phyloP scores from a whole-genome alignment of 805 yeast genomes.

The Wickerhamomyces alni region DNA sequence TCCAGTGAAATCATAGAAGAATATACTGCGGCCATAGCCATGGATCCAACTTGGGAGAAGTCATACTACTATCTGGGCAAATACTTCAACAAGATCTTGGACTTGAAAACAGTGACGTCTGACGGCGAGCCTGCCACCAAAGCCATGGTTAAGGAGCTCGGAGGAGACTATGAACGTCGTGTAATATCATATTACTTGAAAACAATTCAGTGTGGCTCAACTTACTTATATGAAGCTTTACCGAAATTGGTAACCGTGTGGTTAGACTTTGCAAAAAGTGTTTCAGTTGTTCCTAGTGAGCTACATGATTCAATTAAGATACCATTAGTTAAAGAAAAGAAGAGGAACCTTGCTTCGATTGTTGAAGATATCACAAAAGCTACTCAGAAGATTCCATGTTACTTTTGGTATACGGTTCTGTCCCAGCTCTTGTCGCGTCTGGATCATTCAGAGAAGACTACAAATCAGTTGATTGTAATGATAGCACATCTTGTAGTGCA shows the following conservation, averaged over 20 bases:
- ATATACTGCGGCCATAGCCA: conserved; percentile 51
- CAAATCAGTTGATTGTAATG: conserved; percentile 49
- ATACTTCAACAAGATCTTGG: conserved; percentile 72
- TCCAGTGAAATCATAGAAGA: conserved; percentile 66
- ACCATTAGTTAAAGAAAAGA: conserved; percentile 20
- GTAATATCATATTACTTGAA: conserved; percentile 52
- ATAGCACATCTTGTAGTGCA: conserved; percentile 52
- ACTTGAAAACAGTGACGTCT: conserved; percentile 39
- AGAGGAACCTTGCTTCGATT: conserved; percentile 38
- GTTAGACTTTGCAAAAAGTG: conserved; percentile 61
- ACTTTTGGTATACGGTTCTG: conserved; percentile 74
- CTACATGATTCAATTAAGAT: conserved; percentile 11
- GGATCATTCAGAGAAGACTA: conserved; percentile 50
- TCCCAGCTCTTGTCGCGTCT: conserved; percentile 84
- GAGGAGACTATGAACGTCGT: conserved; percentile 49
- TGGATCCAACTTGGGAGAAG: conserved; percentile 62
- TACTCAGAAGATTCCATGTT: conserved; percentile 40
- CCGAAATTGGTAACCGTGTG: conserved; percentile 90
- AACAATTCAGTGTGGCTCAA: conserved; percentile 56
- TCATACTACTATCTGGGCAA: conserved; percentile 77
- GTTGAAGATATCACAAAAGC: conserved; percentile 42
- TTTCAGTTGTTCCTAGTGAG: conserved; percentile 17
- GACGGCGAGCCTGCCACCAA: conserved; percentile 13
- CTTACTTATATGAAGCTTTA: conserved; percentile 71
- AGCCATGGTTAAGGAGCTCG: conserved; percentile 23